Percentiles rank a stretch among this genome's conserved stretches.
phyloP scores from a whole-genome alignment of 2,329 filamentous ascomycete genomes.

The Pezicula carpinea region DNA sequence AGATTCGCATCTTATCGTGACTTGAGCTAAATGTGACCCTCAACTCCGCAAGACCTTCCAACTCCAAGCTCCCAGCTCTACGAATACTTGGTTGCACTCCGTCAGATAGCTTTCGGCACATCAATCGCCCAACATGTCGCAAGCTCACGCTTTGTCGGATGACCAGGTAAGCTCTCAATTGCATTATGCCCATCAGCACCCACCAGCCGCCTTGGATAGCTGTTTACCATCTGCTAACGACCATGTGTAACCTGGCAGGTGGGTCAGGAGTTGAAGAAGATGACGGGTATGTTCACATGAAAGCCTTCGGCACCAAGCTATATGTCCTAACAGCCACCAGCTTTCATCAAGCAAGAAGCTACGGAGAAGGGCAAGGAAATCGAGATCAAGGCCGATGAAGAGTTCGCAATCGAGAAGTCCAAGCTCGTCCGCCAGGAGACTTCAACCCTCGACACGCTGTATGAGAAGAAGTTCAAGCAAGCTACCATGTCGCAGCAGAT shows the following conservation, averaged over 20 bases:
- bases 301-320: background rate
- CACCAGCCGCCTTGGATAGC: no score
- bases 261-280: conserved; percentile 97
- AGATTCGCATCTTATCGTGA: background rate
- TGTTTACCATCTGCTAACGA: conserved; percentile 8
- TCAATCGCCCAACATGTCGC: conserved; percentile 68
- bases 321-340: conserved; percentile 29
- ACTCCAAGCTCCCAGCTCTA: conserved; percentile 7
- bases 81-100: conserved; percentile 2
- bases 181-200: conserved; percentile 1
- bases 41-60: conserved; percentile 8
- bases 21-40: conserved; percentile 3
- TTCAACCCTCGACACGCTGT: conserved; percentile 82
- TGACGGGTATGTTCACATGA: conserved; percentile 54
- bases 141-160: conserved; percentile 92
- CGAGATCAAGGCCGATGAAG: conserved; percentile 96
- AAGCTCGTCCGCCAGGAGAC: conserved; percentile 97
- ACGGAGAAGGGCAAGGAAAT: conserved; percentile 97
- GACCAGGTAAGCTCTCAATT: conserved; percentile 66
- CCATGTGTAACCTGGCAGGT: conserved; percentile 54
- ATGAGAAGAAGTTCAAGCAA: conserved; percentile 99
- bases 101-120: conserved; percentile 6
- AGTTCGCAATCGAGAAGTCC: conserved; percentile 98
- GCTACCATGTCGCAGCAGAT: conserved; percentile 98
- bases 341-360: conserved; percentile 99